phyloP scores from a whole-genome alignment of 2,329 filamentous ascomycete genomes.

The Penicillium digitatum region DNA sequence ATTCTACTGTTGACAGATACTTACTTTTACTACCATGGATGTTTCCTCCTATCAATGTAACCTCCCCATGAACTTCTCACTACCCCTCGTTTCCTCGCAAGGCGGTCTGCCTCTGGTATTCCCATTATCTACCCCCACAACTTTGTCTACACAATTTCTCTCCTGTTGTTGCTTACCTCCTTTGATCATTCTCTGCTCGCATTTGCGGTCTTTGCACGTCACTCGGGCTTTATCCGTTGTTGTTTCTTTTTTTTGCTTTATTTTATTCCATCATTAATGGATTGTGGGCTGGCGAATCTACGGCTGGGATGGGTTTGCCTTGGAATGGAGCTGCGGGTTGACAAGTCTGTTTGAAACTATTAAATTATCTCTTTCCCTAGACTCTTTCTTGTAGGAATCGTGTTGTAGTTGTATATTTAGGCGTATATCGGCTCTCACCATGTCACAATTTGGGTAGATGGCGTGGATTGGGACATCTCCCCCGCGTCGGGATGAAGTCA shows the following conservation, averaged over 20 bases:
- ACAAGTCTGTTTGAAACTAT: constrained; percentile 9
- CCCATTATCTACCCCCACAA: background rate
- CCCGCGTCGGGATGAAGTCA: background rate
- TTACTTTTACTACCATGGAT: background rate
- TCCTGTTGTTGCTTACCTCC: background rate
- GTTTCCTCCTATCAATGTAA: constrained; percentile 4
- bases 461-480: background rate
- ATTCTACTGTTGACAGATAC: constrained; percentile 5
- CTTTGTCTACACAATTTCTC: background rate
- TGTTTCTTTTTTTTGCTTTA: constrained; percentile 13
- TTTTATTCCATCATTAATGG: constrained; percentile 22
- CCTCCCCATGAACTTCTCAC: background rate
- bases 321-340: constrained; percentile 25
- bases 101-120: background rate
- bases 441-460: background rate
- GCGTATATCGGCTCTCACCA: background rate
- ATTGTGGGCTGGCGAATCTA: constrained; percentile 29
- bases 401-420: background rate
- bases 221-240: constrained; percentile 9
- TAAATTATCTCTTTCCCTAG: background rate
- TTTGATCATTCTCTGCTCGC: constrained; percentile 17
- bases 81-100: background rate
- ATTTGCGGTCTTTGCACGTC: constrained; percentile 4
- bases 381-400: background rate
- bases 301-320: constrained; percentile 28